A percentile compares a stretch with the other conserved stretches of the same genome.
Conservation (phyloP, 768 basidiomycete genomes). For the Boletus tylopilopsis region DNA sequence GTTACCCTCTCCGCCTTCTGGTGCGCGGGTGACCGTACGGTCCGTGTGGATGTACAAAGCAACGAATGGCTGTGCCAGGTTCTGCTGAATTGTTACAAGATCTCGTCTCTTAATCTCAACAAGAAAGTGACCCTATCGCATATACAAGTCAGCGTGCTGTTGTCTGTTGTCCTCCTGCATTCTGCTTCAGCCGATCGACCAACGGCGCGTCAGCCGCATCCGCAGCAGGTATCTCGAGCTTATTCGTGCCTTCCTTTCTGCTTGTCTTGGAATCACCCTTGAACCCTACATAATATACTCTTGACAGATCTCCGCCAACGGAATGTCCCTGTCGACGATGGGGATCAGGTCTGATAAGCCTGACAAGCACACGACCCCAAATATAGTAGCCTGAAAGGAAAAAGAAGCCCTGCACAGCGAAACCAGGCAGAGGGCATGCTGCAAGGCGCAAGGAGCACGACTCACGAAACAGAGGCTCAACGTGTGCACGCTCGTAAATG, state of each 20-base stretch:
- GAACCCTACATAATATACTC: slow-evolving; percentile 81
- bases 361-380: slow-evolving; percentile 5
- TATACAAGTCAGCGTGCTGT: slow-evolving; percentile 45
- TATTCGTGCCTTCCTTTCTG: slow-evolving; percentile 56
- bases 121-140: slow-evolving; percentile 4
- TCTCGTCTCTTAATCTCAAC: too few species aligned
- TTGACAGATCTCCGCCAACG: slow-evolving; percentile 57
- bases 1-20: background rate
- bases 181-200: slow-evolving; percentile 56
- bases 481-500: slow-evolving; percentile 71
- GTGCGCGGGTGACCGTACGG: background rate
- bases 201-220: slow-evolving; percentile 72
- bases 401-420: background rate
- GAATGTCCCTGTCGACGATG: slow-evolving; percentile 54
- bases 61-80: background rate
- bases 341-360: slow-evolving; percentile 14
- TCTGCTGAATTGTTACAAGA: background rate
- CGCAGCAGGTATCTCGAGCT: slow-evolving; percentile 74
- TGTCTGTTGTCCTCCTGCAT: slow-evolving; percentile 55
- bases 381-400: slow-evolving; percentile 23
- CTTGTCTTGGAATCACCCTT: slow-evolving; percentile 61
- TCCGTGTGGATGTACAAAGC: background rate
- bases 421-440: slow-evolving; percentile 16
- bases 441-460: slow-evolving; percentile 18
- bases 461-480: slow-evolving; percentile 80